Evolutionary conservation across 2,329 filamentous ascomycete species (phyloP), one percentile per base, ranked within the genome.

Genomic region (Esteya vermicola): DNA sequence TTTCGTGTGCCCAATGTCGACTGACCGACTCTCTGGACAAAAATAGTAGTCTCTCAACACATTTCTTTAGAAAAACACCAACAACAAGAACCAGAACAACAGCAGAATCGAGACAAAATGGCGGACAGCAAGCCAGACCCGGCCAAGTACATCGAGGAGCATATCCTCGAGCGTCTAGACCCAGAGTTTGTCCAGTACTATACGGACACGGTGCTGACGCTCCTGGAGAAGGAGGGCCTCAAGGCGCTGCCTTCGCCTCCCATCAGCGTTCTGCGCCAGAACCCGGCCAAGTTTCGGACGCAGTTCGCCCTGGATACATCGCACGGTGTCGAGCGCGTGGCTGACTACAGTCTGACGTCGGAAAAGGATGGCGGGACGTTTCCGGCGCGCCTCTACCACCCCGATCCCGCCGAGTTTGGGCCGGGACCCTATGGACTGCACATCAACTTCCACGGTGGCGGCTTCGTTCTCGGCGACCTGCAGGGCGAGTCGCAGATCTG

Each of bases 391-490:
- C 38, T 43, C 32, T 36, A 36, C n/a, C 22, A 37, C n/a, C 42
- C 46, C 0, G 45, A 45, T 30, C 37, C 34, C 10, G 26, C 14
- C 3, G 35, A 36, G 16, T 33, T 34, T 30, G 39, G 46, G 8
- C n/a, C 35, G 3, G 44, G 39, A 2, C 45, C 45, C 6, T 47
- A 45, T 33, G 39, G 36, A 25, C 33, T 44, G 25, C 46, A 48
- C 14, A 18, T 48, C 23, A 48, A 48, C 38, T 48, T 39, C 27
- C 46, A 48, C 23, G 57, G 59, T 1, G 59, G 59, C 8, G 60
- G 60, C 0, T 62, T 59, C 35, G 55, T 60, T 5, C 42, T 61
- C 1, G 60, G 60, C 1, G 52, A 57, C 36, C 38, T 63, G 38
- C 42, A 41, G 3, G 47, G 50, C 13, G 57, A 62, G 33, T 54